Conservation (phyloP, 768 basidiomycete species). For the Termitomyces eurrhizus region DNA sequence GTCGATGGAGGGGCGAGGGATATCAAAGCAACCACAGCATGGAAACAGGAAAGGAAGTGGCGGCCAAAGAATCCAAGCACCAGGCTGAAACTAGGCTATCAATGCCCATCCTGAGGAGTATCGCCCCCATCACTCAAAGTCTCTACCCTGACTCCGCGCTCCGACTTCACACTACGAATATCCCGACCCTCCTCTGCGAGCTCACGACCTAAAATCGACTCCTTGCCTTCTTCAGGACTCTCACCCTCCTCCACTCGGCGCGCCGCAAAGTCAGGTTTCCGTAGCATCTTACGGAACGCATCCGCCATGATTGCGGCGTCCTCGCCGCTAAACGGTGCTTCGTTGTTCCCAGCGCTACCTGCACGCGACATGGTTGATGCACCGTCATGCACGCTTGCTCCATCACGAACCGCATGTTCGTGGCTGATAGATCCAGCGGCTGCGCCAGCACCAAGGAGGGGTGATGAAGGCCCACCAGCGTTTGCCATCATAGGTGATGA, state of each 20-base stretch:
- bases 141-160: slow-evolving; percentile 77
- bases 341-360: slow-evolving; percentile 55
- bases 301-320: slow-evolving; percentile 93
- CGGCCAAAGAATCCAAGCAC: slow-evolving; percentile 1
- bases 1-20: neutral
- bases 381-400: slow-evolving; percentile 58
- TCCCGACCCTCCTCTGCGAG: slow-evolving; percentile 89
- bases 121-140: slow-evolving; percentile 54
- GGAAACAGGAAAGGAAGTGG: neutral
- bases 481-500: slow-evolving; percentile 82
- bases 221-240: slow-evolving; percentile 45
- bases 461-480: slow-evolving; percentile 33
- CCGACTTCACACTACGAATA: slow-evolving; percentile 78
- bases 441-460: slow-evolving; percentile 29
- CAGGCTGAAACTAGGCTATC: slow-evolving; percentile 6
- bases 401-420: slow-evolving; percentile 21
- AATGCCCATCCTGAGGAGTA: slow-evolving; percentile 42
- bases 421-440: slow-evolving; percentile 27
- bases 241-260: slow-evolving; percentile 68
- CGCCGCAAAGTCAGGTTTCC: slow-evolving; percentile 85
- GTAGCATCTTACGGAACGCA: slow-evolving; percentile 83
- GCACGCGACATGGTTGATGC: slow-evolving; percentile 67
- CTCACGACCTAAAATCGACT: slow-evolving; percentile 61
- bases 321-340: slow-evolving; percentile 72
- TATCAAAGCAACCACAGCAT: neutral